Percentiles rank a stretch among this genome's conserved stretches.
Conservation (phyloP, 2,329 filamentous ascomycete genomes). For the Diaporthe ampelina region DNA sequence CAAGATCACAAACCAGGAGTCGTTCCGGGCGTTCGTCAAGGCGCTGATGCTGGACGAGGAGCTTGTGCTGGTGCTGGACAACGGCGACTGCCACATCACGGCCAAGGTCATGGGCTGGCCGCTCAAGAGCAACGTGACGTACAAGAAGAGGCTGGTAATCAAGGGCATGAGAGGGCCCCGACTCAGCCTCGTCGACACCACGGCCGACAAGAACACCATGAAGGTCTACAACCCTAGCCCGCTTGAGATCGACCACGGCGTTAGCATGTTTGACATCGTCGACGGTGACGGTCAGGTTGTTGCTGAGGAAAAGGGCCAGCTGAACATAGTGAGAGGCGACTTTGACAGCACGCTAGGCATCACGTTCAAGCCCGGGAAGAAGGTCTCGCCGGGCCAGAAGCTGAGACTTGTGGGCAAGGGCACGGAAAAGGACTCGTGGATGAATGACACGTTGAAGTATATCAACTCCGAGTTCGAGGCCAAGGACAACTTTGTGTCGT, state of each 20-base stretch:
- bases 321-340: conserved; percentile 48
- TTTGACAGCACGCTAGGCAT: conserved; percentile 48
- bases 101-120: conserved; percentile 44
- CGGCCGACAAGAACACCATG: conserved; percentile 45
- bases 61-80: conserved; percentile 49
- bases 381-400: conserved; percentile 29
- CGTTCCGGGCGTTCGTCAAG: conserved; percentile 50
- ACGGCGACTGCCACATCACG: conserved; percentile 47
- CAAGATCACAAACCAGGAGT: conserved; percentile 48
- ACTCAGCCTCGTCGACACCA: conserved; percentile 43
- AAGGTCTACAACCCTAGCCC: conserved; percentile 49
- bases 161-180: conserved; percentile 47
- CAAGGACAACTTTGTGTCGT: conserved; percentile 27
- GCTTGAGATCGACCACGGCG: conserved; percentile 51
- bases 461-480: conserved; percentile 39
- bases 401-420: conserved; percentile 39
- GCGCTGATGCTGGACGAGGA: conserved; percentile 49
- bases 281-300: conserved; percentile 45
- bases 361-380: conserved; percentile 33
- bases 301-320: conserved; percentile 48
- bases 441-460: conserved; percentile 42
- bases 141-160: conserved; percentile 49
- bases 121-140: conserved; percentile 45
- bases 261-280: conserved; percentile 50
- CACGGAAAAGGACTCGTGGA: conserved; percentile 43